These are phyloP conservation scores for Entamoeba dispar DNA, from an alignment of 208 protist species.

Conservation along the genomic window DNA sequence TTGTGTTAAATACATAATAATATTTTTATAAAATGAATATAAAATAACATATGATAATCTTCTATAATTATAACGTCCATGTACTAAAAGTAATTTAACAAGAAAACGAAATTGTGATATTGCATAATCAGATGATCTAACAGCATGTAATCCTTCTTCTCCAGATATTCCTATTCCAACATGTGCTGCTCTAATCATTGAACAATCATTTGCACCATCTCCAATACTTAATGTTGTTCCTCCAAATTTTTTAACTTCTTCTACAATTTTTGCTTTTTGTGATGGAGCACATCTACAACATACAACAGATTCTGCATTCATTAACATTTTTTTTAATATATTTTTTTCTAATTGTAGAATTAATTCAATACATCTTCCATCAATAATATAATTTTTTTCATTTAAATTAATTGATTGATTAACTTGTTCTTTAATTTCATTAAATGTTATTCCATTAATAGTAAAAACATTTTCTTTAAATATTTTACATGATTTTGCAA, in stretches of 20 bases:
- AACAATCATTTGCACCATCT: constrained; percentile 89
- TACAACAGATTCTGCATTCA: constrained; percentile 59
- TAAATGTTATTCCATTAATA: background rate
- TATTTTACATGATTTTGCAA: constrained; percentile 60
- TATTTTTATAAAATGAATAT: constrained; percentile 15
- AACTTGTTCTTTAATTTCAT: constrained; percentile 15
- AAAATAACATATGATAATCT: constrained; percentile 1
- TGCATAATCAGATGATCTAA: constrained; percentile 83
- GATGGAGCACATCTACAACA: constrained; percentile 78
- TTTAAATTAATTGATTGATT: constrained; percentile 8
- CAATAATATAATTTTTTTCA: constrained; percentile 30
- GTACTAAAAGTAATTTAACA: constrained; percentile 50
- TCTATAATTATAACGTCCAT: constrained; percentile 37
- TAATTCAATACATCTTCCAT: constrained; percentile 40
- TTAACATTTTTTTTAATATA: constrained; percentile 40
- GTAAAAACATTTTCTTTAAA: constrained; percentile 42
- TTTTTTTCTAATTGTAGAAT: constrained; percentile 37
- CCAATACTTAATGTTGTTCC: constrained; percentile 64
- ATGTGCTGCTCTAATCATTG: constrained; percentile 60
- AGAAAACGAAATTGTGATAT: constrained; percentile 73
- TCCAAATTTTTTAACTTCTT: constrained; percentile 41
- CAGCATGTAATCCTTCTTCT: constrained; percentile 83
- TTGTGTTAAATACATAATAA: constrained; percentile 8
- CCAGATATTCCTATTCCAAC: constrained; percentile 60
- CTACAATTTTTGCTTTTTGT: constrained; percentile 84